These are phyloP conservation scores for Penicillium fimorum DNA, from an alignment of 495 filamentous ascomycete species.

Conservation along the genomic window DNA sequence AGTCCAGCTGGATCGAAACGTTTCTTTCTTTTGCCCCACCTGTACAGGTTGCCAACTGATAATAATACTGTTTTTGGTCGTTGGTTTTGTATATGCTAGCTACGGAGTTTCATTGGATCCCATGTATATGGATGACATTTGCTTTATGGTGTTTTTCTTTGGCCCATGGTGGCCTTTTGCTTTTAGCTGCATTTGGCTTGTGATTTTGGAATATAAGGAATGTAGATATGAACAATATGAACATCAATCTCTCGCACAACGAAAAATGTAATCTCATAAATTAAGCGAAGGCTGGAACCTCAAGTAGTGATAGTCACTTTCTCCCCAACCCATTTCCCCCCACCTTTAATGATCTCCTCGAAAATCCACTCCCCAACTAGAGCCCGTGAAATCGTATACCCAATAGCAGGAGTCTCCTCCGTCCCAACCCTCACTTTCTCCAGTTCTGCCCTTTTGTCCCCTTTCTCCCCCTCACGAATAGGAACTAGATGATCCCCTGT, in stretches of 20 bases:
- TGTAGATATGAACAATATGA: not conserved
- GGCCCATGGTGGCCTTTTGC: not conserved
- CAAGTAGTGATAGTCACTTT: conserved; percentile 38
- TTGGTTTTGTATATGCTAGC: conserved; percentile 6
- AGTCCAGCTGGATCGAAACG: not conserved
- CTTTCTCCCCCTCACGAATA: conserved; percentile 6
- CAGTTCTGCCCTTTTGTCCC: conserved; percentile 9
- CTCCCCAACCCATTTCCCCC: conserved; percentile 37
- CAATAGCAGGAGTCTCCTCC: conserved; percentile 34
- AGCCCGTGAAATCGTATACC: conserved; percentile 39
- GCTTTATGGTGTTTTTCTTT: not conserved
- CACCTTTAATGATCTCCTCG: conserved; percentile 34
- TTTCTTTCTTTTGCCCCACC: not conserved
- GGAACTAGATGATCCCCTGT: conserved; percentile 28
- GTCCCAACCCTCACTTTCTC: conserved; percentile 33
- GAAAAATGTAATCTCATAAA: not conserved
- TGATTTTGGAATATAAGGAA: not conserved
- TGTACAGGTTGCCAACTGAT: conserved; percentile 18
- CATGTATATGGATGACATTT: not conserved
- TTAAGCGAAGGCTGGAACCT: conserved; percentile 1
- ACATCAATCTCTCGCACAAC: not conserved
- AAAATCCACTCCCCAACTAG: conserved; percentile 46
- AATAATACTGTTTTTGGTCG: not conserved
- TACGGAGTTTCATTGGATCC: conserved; percentile 13
- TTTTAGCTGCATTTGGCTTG: not conserved